Evolutionary conservation across 495 filamentous ascomycete species (phyloP).

Genomic region (Aspergillus ellipticus): DNA sequence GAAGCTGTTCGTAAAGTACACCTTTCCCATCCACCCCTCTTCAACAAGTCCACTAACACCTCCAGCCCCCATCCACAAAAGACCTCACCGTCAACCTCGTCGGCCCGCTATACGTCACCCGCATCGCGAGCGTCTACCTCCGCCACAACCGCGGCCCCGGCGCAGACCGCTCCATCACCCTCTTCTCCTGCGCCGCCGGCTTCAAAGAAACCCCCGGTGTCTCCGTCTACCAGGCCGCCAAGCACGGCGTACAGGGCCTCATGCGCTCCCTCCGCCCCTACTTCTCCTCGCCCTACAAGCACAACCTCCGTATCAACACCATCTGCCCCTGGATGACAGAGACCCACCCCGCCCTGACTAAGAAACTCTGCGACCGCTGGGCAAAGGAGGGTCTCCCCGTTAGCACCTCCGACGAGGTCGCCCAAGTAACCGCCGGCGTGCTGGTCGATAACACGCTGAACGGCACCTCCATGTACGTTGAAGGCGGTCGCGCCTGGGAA

Average conservation of each 20-base stretch:
- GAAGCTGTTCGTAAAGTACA: slow-evolving; percentile 32
- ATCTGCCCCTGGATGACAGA: slow-evolving; percentile 54
- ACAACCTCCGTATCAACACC: slow-evolving; percentile 47
- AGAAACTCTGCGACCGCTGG: slow-evolving; percentile 42
- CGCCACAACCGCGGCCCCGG: slow-evolving; percentile 38
- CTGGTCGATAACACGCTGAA: slow-evolving; percentile 34
- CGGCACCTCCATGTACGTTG: slow-evolving; percentile 45
- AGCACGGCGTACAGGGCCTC: slow-evolving; percentile 48
- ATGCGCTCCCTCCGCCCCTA: slow-evolving; percentile 45
- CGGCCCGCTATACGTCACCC: slow-evolving; percentile 44
- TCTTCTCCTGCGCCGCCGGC: slow-evolving; percentile 42
- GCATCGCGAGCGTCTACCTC: slow-evolving; percentile 45
- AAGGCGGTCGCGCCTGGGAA: slow-evolving; percentile 47
- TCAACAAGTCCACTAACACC: neutral
- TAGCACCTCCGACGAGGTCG: slow-evolving; percentile 43
- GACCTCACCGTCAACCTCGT: slow-evolving; percentile 50
- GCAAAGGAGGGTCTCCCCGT: slow-evolving; percentile 39
- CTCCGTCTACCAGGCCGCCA: slow-evolving; percentile 47
- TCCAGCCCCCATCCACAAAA: slow-evolving; percentile 34
- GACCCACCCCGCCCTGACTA: slow-evolving; percentile 33
- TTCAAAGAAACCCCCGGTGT: slow-evolving; percentile 46
- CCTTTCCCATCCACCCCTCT: neutral
- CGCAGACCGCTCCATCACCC: slow-evolving; percentile 43
- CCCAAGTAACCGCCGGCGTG: slow-evolving; percentile 38
- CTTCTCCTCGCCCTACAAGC: slow-evolving; percentile 33